phyloP scores from a whole-genome alignment of 345 rosid species.

The Acer negundo region DNA sequence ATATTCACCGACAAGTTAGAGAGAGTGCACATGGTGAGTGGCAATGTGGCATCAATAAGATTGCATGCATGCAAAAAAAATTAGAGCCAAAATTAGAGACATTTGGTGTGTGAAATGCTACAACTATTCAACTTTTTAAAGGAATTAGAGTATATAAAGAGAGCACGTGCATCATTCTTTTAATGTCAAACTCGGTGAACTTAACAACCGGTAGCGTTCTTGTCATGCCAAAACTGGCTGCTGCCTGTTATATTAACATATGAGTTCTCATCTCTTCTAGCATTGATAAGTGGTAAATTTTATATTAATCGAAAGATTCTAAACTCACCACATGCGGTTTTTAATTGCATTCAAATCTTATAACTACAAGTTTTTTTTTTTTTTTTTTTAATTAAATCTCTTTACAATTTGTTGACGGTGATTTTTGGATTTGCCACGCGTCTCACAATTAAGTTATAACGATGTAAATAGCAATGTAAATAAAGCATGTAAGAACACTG shows the following conservation, averaged over 20 bases:
- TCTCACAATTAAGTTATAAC: too few relatives aligned
- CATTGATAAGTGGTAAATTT: too few relatives aligned
- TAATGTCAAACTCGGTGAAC: neutral
- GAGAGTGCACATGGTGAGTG: constrained; percentile 14
- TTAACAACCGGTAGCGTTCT: neutral
- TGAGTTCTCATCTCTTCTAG: too few relatives aligned
- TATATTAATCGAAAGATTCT: too few relatives aligned
- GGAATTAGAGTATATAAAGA: neutral
- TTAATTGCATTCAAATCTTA: too few relatives aligned
- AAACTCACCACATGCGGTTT: too few relatives aligned
- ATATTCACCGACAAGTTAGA: constrained; percentile 5
- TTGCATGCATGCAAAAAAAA: neutral
- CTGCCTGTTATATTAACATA: neutral
- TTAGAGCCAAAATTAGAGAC: neutral
- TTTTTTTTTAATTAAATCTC: too few relatives aligned
- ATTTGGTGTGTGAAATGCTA: neutral
- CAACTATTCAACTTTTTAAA: neutral
- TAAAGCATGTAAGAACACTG: too few relatives aligned
- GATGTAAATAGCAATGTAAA: too few relatives aligned
- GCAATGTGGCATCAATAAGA: neutral
- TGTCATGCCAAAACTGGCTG: neutral
- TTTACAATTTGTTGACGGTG: too few relatives aligned
- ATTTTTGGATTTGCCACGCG: too few relatives aligned
- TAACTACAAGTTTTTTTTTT: too few relatives aligned
- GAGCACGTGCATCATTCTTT: neutral